Evolutionary conservation across 2,329 filamentous ascomycete species (phyloP).

Genomic region (Pseudocercospora macadamiae): DNA sequence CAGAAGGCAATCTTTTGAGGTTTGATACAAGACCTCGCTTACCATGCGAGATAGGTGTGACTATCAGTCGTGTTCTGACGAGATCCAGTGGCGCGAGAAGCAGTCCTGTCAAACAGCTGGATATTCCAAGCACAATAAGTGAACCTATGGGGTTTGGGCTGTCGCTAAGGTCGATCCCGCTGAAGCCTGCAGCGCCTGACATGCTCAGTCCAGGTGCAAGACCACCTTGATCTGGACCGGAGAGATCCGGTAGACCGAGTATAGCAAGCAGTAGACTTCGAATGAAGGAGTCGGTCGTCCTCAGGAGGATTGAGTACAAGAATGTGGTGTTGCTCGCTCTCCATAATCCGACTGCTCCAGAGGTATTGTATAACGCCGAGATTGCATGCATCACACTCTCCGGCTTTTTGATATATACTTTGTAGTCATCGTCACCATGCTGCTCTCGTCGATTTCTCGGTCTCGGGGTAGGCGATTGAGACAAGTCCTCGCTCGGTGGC

Average conservation of each 20-base stretch:
- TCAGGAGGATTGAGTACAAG: conserved; percentile 82
- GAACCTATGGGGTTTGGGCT: conserved; percentile 82
- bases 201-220: conserved; percentile 57
- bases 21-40: conserved; percentile 78
- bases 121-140: conserved; percentile 70
- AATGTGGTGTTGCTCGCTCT: conserved; percentile 92
- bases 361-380: conserved; percentile 83
- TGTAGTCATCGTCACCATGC: conserved; percentile 48
- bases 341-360: conserved; percentile 91
- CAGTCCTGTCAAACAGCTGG: conserved; percentile 72
- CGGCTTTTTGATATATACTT: conserved; percentile 70
- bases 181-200: conserved; percentile 39
- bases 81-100: conserved; percentile 86
- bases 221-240: conserved; percentile 74
- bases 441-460: conserved; percentile 31
- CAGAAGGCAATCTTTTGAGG: conserved; percentile 75
- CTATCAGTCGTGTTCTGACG: conserved; percentile 81
- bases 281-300: conserved; percentile 88
- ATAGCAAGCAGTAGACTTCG: conserved; percentile 87
- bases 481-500: conserved; percentile 31
- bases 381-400: conserved; percentile 87
- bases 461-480: conserved; percentile 34
- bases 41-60: conserved; percentile 71
- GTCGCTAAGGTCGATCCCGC: conserved; percentile 75
- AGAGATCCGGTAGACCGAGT: conserved; percentile 84